Base-by-base conservation (phyloP, 306 rosid genomes). In the Luffa aegyptiaca region DNA sequence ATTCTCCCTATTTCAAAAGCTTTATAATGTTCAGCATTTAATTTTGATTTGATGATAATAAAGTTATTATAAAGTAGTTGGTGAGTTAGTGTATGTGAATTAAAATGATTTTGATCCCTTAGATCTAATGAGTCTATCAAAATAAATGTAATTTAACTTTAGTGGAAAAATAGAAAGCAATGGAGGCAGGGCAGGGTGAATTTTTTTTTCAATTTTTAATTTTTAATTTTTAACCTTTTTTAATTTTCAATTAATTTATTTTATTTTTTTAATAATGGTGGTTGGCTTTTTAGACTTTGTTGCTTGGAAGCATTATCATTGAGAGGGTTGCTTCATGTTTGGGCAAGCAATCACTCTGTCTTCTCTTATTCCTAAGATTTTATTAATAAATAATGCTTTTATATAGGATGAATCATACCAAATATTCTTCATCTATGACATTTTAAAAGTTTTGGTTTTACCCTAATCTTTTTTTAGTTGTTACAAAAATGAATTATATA, bases 231-330 rank as follows among this genome's bases (percentile, higher is more conserved):
- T 0, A 26, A 26, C 31, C 31, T 1, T 37, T 37, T 37, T 37
- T 1, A 26, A 26, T 37, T 37, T 37, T 37, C 5, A 5, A 5
- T 37, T 37, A 37, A 37, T 37, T 37, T 2, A 37, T 37, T 42
- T 42, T 13, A n/a, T n/a, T 5, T 8, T 39, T 69, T 69, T 69
- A 53, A 75, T 52, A 17, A 75, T 75, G 79, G 46, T 52, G 64
- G 33, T 39, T 75, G 63, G 35, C 35, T 36, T 75, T 70, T 73
- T 14, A 13, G 42, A 45, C 31, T 13, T 31, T 48, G n/a, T 74
- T 74, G 78, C 78, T 73, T 73, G 14, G 78, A 74, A 74, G 78
- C 78, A 74, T 74, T 16, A 48, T 74, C 17, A 74, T 74, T 26
- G 62, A 16, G 33, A 52, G 49, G 63, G 44, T 33, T 51, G 79